Evolutionary conservation across 2,329 filamentous ascomycete genomes (phyloP).

Genomic region (Chrysoporthe cubensis): DNA sequence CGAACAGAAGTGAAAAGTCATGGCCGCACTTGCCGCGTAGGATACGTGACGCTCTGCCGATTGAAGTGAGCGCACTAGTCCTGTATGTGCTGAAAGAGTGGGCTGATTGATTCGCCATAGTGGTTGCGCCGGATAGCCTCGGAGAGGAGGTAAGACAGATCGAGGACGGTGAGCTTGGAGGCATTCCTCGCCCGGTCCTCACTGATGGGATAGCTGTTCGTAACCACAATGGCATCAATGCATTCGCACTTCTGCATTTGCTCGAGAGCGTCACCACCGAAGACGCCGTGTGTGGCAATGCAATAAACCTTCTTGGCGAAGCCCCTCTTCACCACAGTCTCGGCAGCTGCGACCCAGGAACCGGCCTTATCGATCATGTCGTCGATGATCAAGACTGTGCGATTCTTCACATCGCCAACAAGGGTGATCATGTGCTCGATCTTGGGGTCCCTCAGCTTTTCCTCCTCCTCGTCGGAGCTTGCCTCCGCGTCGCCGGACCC

Average conservation of each 20-base stretch:
- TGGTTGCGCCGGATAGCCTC: slow-evolving; percentile 96
- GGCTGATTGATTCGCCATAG: slow-evolving; percentile 83
- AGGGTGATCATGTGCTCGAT: slow-evolving; percentile 95
- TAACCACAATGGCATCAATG: slow-evolving; percentile 93
- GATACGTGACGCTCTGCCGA: neutral
- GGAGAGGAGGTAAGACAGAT: slow-evolving; percentile 83
- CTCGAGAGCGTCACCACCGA: slow-evolving; percentile 85
- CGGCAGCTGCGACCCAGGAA: slow-evolving; percentile 96
- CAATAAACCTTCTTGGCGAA: slow-evolving; percentile 93
- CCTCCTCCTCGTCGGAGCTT: slow-evolving; percentile 90
- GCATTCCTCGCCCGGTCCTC: slow-evolving; percentile 71
- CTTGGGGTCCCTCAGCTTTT: slow-evolving; percentile 77
- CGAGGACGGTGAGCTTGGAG: slow-evolving; percentile 86
- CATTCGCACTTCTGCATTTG: slow-evolving; percentile 91
- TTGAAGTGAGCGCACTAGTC: slow-evolving; percentile 44
- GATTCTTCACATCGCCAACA: slow-evolving; percentile 90
- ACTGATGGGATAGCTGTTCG: slow-evolving; percentile 93
- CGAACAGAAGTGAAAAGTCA: slow-evolving; percentile 10
- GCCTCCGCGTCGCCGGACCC: slow-evolving; percentile 83
- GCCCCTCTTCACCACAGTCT: slow-evolving; percentile 93
- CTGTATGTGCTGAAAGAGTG: slow-evolving; percentile 68
- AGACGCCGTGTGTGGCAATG: slow-evolving; percentile 95
- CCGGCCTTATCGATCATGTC: slow-evolving; percentile 99
- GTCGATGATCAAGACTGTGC: slow-evolving; percentile 92
- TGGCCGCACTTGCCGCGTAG: slow-evolving; percentile 1